Conservation (phyloP, 257 asterid species). For the Forsythia viridissima region DNA sequence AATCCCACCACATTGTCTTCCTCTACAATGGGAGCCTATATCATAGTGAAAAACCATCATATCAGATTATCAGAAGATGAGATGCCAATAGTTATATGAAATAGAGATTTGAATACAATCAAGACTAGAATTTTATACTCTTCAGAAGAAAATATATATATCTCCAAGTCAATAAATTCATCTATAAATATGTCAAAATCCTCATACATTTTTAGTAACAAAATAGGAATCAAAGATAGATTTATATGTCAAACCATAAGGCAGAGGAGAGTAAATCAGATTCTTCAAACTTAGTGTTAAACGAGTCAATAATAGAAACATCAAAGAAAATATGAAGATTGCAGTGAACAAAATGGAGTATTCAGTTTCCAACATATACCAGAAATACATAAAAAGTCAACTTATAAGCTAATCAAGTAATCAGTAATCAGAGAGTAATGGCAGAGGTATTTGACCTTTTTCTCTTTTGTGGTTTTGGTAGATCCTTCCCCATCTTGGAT, state of each 20-base stretch:
- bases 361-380: neutral
- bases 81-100: too few relatives aligned
- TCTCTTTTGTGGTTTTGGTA: slow-evolving; percentile 25
- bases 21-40: slow-evolving; percentile 52
- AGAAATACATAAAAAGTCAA: neutral
- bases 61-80: neutral
- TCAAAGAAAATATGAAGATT: neutral
- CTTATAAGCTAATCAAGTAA: neutral
- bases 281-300: neutral
- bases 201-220: too few relatives aligned
- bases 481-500: slow-evolving; percentile 31
- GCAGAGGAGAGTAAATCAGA: neutral
- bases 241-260: too few relatives aligned
- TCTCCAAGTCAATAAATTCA: too few relatives aligned
- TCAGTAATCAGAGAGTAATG: too few relatives aligned
- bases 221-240: too few relatives aligned
- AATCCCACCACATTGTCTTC: slow-evolving; percentile 57
- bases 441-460: slow-evolving; percentile 32
- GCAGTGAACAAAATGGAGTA: neutral
- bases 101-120: too few relatives aligned
- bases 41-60: neutral
- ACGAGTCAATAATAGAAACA: neutral
- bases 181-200: too few relatives aligned
- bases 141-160: too few relatives aligned
- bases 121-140: too few relatives aligned